These are phyloP conservation scores for Salix caprea DNA, from an alignment of 345 rosid species.

Conservation along the genomic window DNA sequence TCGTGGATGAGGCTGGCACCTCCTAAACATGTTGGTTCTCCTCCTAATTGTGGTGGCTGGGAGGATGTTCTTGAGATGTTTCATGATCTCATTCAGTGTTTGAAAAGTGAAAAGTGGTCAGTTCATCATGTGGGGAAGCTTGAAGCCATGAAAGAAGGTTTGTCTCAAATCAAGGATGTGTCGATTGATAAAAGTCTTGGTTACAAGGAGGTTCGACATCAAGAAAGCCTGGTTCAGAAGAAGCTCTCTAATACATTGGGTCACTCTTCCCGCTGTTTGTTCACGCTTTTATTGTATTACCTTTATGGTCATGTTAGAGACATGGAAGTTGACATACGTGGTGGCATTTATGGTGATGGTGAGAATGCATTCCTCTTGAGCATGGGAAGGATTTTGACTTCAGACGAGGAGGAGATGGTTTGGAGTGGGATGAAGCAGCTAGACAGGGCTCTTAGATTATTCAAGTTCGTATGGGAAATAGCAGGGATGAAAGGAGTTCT, in stretches of 20 bases:
- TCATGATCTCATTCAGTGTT: slow-evolving; percentile 51
- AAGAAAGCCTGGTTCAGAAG: slow-evolving; percentile 59
- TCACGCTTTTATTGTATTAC: slow-evolving; percentile 62
- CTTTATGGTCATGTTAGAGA: slow-evolving; percentile 62
- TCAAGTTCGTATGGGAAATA: slow-evolving; percentile 67
- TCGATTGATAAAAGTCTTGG: slow-evolving; percentile 57
- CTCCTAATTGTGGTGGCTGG: slow-evolving; percentile 47
- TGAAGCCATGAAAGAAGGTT: slow-evolving; percentile 78
- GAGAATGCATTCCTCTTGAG: slow-evolving; percentile 33
- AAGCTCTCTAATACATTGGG: slow-evolving; percentile 65
- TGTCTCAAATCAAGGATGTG: slow-evolving; percentile 62
- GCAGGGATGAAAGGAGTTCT: slow-evolving; percentile 61
- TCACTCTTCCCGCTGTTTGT: slow-evolving; percentile 65
- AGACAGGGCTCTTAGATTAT: slow-evolving; percentile 58
- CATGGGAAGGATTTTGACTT: slow-evolving; percentile 67
- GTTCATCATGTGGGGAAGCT: slow-evolving; percentile 56
- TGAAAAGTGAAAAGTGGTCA: slow-evolving; percentile 35
- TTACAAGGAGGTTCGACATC: slow-evolving; percentile 59
- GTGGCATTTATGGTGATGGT: slow-evolving; percentile 38
- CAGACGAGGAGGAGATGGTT: slow-evolving; percentile 48
- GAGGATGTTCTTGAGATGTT: slow-evolving; percentile 81
- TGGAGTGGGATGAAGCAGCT: slow-evolving; percentile 63
- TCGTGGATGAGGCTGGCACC: slow-evolving; percentile 73
- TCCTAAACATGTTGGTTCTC: slow-evolving; percentile 24
- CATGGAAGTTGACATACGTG: slow-evolving; percentile 64